These are phyloP conservation scores for Schoenoplectus tabernaemontani DNA, from an alignment of 202 grass and related monocot species.

Conservation along the genomic window DNA sequence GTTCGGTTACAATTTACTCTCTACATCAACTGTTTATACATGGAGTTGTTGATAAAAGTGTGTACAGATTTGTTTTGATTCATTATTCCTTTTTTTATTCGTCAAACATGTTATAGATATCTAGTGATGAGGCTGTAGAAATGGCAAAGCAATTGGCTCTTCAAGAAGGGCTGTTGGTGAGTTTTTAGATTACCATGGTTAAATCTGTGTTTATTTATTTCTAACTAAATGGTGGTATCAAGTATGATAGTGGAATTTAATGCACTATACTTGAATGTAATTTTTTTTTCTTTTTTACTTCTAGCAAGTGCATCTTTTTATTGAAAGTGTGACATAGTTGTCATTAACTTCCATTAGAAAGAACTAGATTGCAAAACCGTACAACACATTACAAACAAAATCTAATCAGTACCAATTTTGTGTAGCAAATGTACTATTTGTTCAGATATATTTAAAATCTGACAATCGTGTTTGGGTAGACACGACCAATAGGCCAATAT, in stretches of 20 bases:
- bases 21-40: conserved; percentile 15
- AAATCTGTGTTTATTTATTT: not conserved
- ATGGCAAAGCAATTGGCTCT: conserved; percentile 90
- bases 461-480: too few species aligned
- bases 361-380: not conserved
- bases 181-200: not conserved
- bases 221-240: not conserved
- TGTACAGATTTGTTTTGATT: not conserved
- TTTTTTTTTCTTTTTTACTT: not conserved
- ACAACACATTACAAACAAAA: not conserved
- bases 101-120: conserved; percentile 42
- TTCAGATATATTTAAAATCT: too few species aligned
- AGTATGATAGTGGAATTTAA: not conserved
- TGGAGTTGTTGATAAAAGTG: not conserved
- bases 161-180: conserved; percentile 88
- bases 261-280: conserved; percentile 3
- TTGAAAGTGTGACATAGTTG: not conserved
- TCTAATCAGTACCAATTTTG: not conserved
- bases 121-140: conserved; percentile 85
- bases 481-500: too few species aligned
- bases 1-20: conserved; percentile 22
- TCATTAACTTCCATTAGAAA: not conserved
- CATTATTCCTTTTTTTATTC: not conserved
- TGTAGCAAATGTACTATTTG: not conserved
- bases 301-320: not conserved